Base-by-base conservation (phyloP, 176 grass and related monocot species). In the Ampelocalamus luodianensis region DNA sequence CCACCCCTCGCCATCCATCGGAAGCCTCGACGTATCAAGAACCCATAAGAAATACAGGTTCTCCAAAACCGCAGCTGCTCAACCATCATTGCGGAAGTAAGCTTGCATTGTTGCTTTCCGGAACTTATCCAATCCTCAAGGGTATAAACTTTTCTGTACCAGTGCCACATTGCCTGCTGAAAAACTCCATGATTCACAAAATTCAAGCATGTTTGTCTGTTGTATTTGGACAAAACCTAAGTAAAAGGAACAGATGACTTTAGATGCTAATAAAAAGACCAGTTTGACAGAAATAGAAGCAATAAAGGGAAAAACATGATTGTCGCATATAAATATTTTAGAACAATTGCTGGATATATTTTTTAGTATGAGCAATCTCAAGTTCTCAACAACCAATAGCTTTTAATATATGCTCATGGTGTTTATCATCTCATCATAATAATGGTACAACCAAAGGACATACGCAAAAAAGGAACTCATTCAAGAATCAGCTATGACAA, bases 31-130 rank as follows among this genome's bases (percentile, higher is more conserved):
- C n/a, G n/a, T n/a, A n/a, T n/a, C n/a, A n/a, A n/a, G n/a, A n/a
- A 95, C 4, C 91, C 93, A 68, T 94, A 93, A n/a, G 86, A 88
- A 45, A 99, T 94, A 82, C 90, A 99, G 46, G 79, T 86, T 77
- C 88, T 94, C 96, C 96, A 99, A 74, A 96, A 85, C 42, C 88
- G 83, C 59, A 99, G 88, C 75, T 99, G 96, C 85, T 96, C 90
- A 17, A 94, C 81, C 89, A 96, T 95, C 88, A 99, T 64, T 29
- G 83, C 71, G 74, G 93, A 92, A 85, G 54, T 90, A 83, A 92
- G 70, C 60, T 86, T 94, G 83, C 93, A 92, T 72, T 91, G 72
- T 77, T 96, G 90, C 77, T 81, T 89, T 83, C 90, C 85, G 8
- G 77, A 85, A 71, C 75, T 89, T 83, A 96, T 69, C 93, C 93